These are phyloP conservation scores for Waltergamsia citrina DNA, from an alignment of 2,329 filamentous ascomycete species.

Conservation along the genomic window DNA sequence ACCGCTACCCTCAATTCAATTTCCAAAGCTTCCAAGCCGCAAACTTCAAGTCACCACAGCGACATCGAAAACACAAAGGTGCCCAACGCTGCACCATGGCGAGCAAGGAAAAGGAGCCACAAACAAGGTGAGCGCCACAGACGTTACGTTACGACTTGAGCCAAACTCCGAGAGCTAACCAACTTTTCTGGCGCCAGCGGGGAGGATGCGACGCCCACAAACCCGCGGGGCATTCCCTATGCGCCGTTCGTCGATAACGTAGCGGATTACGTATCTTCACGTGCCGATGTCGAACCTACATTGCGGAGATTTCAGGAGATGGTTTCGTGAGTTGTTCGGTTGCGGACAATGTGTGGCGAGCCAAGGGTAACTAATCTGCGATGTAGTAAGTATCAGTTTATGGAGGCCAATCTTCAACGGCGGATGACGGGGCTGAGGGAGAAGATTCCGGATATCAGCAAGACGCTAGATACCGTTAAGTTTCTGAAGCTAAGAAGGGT, in stretches of 20 bases:
- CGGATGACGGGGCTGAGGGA: constrained; percentile 75
- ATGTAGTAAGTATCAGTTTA: constrained; percentile 95
- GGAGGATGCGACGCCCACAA: constrained; percentile 50
- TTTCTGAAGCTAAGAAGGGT: constrained; percentile 75
- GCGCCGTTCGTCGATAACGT: constrained; percentile 83
- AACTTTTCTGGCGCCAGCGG: constrained; percentile 13
- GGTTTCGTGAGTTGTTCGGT: constrained; percentile 87
- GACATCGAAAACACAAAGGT: constrained; percentile 3
- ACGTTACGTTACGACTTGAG: neutral
- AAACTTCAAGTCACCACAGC: too few species aligned
- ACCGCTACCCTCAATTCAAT: too few species aligned
- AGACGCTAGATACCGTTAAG: constrained; percentile 83
- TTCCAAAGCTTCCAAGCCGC: too few species aligned
- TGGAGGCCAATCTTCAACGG: constrained; percentile 89
- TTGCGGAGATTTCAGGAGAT: constrained; percentile 84
- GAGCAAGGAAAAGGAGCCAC: constrained; percentile 27
- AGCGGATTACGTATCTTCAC: constrained; percentile 75
- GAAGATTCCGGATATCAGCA: constrained; percentile 95
- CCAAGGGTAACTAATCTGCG: too few species aligned
- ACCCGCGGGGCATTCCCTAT: constrained; percentile 73
- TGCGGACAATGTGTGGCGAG: too few species aligned
- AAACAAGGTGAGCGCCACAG: constrained; percentile 25
- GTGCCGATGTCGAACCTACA: constrained; percentile 71
- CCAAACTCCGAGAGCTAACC: neutral
- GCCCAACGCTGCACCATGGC: constrained; percentile 22